These are phyloP conservation scores for Begonia fuchsioides DNA, from an alignment of 306 rosid species.

Conservation along the genomic window DNA sequence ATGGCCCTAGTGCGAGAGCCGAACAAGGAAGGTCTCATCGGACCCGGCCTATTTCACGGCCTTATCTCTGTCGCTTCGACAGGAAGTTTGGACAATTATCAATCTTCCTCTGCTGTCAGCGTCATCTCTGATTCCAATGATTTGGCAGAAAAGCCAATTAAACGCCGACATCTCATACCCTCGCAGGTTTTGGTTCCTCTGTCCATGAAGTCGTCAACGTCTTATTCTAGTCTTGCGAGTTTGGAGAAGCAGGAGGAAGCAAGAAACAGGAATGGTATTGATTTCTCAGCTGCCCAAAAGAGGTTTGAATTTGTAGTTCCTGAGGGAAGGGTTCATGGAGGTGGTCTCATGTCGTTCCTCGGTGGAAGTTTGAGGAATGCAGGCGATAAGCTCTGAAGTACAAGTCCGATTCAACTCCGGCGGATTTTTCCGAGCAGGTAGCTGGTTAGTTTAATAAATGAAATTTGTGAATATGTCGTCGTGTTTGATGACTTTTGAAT, in stretches of 20 bases:
- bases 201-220: slow-evolving; percentile 44
- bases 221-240: slow-evolving; percentile 24
- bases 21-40: slow-evolving; percentile 52
- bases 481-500: neutral
- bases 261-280: slow-evolving; percentile 11
- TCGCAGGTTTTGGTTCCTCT: slow-evolving; percentile 54
- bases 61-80: slow-evolving; percentile 54
- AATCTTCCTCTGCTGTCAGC: slow-evolving; percentile 56
- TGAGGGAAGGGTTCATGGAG: slow-evolving; percentile 64
- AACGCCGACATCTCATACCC: slow-evolving; percentile 28
- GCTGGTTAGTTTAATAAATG: neutral
- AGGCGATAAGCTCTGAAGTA: slow-evolving; percentile 24
- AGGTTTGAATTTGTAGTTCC: slow-evolving; percentile 31
- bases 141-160: slow-evolving; percentile 37
- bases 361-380: slow-evolving; percentile 50
- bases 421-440: neutral
- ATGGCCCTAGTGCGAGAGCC: slow-evolving; percentile 43
- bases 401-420: neutral
- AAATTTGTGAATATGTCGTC: neutral
- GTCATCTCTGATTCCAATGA: slow-evolving; percentile 45
- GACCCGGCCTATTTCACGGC: slow-evolving; percentile 75
- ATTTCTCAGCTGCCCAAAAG: slow-evolving; percentile 9
- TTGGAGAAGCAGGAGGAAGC: slow-evolving; percentile 21
- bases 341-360: slow-evolving; percentile 48
- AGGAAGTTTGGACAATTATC: slow-evolving; percentile 38